Evolutionary conservation across 495 filamentous ascomycete species (phyloP).

Genomic region (Penicillium longicatenatum): DNA sequence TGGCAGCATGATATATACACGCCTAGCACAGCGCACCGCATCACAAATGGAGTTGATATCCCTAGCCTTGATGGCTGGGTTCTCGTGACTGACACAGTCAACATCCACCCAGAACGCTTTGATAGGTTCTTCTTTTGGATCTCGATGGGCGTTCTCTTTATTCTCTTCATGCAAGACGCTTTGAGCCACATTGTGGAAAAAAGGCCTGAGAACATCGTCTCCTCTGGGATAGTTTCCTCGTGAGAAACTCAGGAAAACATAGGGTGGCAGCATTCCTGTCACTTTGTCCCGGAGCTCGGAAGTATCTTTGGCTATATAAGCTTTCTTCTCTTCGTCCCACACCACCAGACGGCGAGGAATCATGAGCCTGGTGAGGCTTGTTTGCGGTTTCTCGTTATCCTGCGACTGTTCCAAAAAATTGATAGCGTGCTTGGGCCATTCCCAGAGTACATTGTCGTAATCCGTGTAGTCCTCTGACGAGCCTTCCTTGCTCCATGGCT

Average conservation of each 20-base stretch:
- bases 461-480: conserved; percentile 7
- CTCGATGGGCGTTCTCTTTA: conserved; percentile 4
- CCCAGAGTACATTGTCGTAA: conserved; percentile 19
- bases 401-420: conserved; percentile 18
- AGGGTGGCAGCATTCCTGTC: conserved; percentile 16
- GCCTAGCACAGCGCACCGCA: conserved; percentile 16
- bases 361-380: conserved; percentile 11
- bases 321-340: conserved; percentile 1
- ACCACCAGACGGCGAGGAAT: conserved; percentile 18
- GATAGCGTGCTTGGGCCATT: conserved; percentile 18
- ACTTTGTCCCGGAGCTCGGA: conserved; percentile 8
- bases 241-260: conserved; percentile 20
- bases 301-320: conserved; percentile 11
- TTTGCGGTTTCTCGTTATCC: conserved; percentile 10
- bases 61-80: conserved; percentile 6
- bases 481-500: conserved; percentile 14
- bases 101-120: conserved; percentile 17
- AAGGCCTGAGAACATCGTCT: conserved; percentile 6
- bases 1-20: conserved; percentile 16
- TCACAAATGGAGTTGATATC: conserved; percentile 20
- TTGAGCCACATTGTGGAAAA: conserved; percentile 10
- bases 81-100: conserved; percentile 12
- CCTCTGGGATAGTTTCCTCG: conserved; percentile 11
- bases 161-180: conserved; percentile 7
- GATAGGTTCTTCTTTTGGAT: background rate